Conservation (phyloP, 1,284 basidiomycete genomes). For the Naganishia cerealis region DNA sequence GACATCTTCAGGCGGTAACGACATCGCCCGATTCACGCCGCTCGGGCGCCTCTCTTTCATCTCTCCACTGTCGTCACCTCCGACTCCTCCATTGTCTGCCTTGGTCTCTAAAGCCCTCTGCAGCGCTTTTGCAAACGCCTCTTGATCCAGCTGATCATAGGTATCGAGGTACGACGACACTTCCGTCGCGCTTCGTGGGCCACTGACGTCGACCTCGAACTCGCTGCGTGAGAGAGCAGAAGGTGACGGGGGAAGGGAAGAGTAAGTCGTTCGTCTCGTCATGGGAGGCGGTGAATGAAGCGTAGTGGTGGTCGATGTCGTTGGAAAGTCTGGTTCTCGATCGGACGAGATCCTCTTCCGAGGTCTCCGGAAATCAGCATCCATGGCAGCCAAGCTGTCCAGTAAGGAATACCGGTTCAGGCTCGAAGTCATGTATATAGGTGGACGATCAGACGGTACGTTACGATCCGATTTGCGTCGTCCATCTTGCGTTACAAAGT, state of each 20-base stretch:
- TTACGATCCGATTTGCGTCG: not conserved
- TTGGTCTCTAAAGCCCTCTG: constrained; percentile 15
- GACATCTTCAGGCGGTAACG: constrained; percentile 18
- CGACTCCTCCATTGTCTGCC: not conserved
- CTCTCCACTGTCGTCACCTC: not conserved
- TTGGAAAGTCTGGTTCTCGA: not conserved
- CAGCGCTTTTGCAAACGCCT: constrained; percentile 19
- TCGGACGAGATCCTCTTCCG: not conserved
- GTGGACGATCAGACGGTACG: not conserved
- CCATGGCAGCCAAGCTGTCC: not conserved
- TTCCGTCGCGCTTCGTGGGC: constrained; percentile 2
- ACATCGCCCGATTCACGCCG: not conserved
- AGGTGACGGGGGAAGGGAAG: constrained; percentile 29
- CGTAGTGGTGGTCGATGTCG: not conserved
- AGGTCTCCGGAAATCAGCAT: constrained; percentile 2
- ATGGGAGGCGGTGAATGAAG: constrained; percentile 8
- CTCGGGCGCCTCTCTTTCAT: not conserved
- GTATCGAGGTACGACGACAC: constrained; percentile 11
- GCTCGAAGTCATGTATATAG: not conserved
- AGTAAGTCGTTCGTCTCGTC: constrained; percentile 28
- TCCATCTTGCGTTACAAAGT: constrained; percentile 3
- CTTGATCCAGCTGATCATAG: constrained; percentile 26
- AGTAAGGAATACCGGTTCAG: constrained; percentile 18
- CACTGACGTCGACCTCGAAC: constrained; percentile 6
- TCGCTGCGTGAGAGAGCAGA: constrained; percentile 15